phyloP scores from a whole-genome alignment of 106 monocot genomes.

The Posidonia australis region DNA sequence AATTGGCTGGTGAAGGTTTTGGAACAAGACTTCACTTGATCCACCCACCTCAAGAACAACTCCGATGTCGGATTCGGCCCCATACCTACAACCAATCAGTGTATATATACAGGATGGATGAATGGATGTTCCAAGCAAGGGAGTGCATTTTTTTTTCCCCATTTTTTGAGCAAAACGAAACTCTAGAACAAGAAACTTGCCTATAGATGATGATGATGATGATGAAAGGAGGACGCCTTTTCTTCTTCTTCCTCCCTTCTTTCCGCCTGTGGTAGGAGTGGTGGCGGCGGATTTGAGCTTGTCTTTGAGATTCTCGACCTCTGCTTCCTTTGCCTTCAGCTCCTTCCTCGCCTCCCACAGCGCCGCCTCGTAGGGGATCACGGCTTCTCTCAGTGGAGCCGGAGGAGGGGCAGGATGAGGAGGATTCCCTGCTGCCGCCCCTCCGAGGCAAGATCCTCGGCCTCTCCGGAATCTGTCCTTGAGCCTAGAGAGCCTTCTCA shows the following conservation, averaged over 20 bases:
- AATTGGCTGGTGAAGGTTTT: slow-evolving; percentile 64
- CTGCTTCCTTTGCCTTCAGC: slow-evolving; percentile 56
- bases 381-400: slow-evolving; percentile 40
- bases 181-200: too few relatives aligned
- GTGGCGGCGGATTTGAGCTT: slow-evolving; percentile 27
- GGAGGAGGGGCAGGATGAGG: background rate
- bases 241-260: background rate
- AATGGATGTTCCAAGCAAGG: background rate
- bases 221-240: background rate
- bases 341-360: slow-evolving; percentile 59
- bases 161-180: too few relatives aligned
- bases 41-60: slow-evolving; percentile 51
- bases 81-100: background rate
- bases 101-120: background rate
- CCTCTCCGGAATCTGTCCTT: slow-evolving; percentile 52
- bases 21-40: slow-evolving; percentile 47
- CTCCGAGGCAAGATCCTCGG: too few relatives aligned
- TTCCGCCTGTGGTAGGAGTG: slow-evolving; percentile 6
- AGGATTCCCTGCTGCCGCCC: too few relatives aligned
- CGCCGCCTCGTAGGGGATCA: slow-evolving; percentile 86
- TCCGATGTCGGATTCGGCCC: slow-evolving; percentile 46
- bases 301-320: slow-evolving; percentile 49
- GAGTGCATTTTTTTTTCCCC: too few relatives aligned
- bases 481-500: slow-evolving; percentile 48
- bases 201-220: too few relatives aligned